Percentiles rank a stretch among this genome's conserved stretches.
Evolutionary conservation across 305 asterid genomes (phyloP).

Genomic region (Solanum chacoense): DNA sequence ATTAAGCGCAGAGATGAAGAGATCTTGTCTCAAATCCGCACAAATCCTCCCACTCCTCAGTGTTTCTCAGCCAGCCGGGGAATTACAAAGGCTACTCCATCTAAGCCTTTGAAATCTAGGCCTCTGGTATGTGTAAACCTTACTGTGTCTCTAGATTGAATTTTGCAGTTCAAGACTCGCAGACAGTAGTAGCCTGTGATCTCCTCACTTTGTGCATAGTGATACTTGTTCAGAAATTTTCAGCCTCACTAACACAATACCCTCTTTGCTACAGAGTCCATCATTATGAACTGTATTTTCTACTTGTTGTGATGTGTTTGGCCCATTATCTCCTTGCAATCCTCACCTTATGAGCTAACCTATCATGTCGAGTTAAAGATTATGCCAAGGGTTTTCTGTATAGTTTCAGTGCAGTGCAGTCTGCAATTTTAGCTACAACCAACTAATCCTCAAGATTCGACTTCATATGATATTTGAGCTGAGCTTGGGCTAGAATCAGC

Average conservation of each 20-base stretch:
- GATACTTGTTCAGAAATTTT: background rate
- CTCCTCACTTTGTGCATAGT: background rate
- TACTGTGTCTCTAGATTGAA: background rate
- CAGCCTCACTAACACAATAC: background rate
- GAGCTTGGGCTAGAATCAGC: background rate
- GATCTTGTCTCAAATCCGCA: constrained; percentile 44
- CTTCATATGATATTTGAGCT: background rate
- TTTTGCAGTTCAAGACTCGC: background rate
- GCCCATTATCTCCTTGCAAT: background rate
- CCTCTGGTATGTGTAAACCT: constrained; percentile 31
- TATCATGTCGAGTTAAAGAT: background rate
- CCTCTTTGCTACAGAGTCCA: background rate
- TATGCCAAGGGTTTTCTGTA: background rate
- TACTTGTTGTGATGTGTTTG: background rate
- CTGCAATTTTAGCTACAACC: background rate
- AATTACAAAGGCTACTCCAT: constrained; percentile 24
- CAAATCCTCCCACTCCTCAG: constrained; percentile 92
- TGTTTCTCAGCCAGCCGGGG: constrained; percentile 57
- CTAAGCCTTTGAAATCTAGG: constrained; percentile 34
- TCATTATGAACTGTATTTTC: background rate
- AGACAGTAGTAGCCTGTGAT: background rate
- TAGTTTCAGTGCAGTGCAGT: background rate
- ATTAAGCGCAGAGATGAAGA: constrained; percentile 27
- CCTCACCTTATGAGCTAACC: background rate
- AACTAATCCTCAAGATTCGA: background rate